Evolutionary conservation across 495 filamentous ascomycete species (phyloP), one percentile per base, ranked within the genome.

Genomic region (Durotheca rogersii): DNA sequence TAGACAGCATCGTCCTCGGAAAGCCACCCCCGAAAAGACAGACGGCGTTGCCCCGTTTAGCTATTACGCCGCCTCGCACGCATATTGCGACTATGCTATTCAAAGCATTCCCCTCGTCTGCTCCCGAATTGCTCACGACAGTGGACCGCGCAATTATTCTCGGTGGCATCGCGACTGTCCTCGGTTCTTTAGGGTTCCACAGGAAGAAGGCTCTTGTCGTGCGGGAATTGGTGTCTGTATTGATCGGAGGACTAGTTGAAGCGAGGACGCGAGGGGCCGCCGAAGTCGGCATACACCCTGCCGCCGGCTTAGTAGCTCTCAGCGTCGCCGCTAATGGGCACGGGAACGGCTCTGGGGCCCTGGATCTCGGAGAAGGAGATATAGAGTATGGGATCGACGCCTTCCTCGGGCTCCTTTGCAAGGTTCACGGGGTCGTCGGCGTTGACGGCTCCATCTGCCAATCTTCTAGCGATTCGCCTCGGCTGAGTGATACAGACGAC

Each of bases 251-350:
- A 1, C 72, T 98, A 20, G 85, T 95, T n/a, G 88, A 95, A 66
- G 94, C 94, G 11, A 78, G 93, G 30, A 96, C 94, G 44, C 78
- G 89, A 44, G 90, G 90, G 23, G 94, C 93, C 42, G 93, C 94
- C 14, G 93, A 96, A 56, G 85, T 92, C 47, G 93, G 94, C 3
- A 86, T 98, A 34, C 93, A 97, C 67, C 94, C 94, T 35, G 90
- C 90, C 18, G 90, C 93, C 16, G 89, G 87, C 1, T 68, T 94
- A 31, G 80, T 83, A 9, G 83, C 83, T 51, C 68, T 90, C 16
- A 76, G 74, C 38, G 60, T 69, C 15, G 62, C 70, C 15, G 62
- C 68, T 2, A 72, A 72, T 32, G 73, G 71, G 7, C 68, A 68
- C 17, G 56, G 58, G 3, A 74, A 69, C 45, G 76, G 76, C 16